phyloP scores from a whole-genome alignment of 2,329 filamentous ascomycete genomes.

The Claviceps sp. region DNA sequence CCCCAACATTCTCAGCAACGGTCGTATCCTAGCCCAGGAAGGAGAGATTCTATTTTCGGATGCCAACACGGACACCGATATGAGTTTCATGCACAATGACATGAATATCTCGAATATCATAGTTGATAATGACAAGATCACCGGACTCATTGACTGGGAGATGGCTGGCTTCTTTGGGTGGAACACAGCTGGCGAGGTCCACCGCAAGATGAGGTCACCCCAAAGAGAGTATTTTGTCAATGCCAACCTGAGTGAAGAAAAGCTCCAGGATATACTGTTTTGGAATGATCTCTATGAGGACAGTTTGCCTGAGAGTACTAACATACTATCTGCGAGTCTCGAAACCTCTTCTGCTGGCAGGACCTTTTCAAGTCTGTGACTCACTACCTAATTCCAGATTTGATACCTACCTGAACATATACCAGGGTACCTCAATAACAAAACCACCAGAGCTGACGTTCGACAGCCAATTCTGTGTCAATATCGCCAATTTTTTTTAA shows the following conservation, averaged over 20 bases:
- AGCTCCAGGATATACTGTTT: not conserved
- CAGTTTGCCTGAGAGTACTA: too few relatives aligned
- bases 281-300: not conserved
- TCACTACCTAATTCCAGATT: too few relatives aligned
- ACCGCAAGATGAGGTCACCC: slow-evolving; percentile 12
- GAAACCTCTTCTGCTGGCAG: too few relatives aligned
- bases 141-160: slow-evolving; percentile 27
- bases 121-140: slow-evolving; percentile 23
- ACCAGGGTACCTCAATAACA: too few relatives aligned
- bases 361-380: too few relatives aligned
- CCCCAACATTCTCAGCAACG: not conserved
- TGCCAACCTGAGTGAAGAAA: not conserved
- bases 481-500: not conserved
- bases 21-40: slow-evolving; percentile 19
- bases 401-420: too few relatives aligned
- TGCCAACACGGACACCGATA: slow-evolving; percentile 11
- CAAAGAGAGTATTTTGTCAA: slow-evolving; percentile 10
- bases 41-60: slow-evolving; percentile 18
- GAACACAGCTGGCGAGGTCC: slow-evolving; percentile 16
- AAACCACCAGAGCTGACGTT: slow-evolving; percentile 1
- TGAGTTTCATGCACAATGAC: slow-evolving; percentile 26
- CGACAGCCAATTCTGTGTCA: not conserved
- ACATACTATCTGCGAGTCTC: too few relatives aligned
- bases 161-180: slow-evolving; percentile 25
- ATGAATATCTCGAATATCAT: slow-evolving; percentile 24